Evolutionary conservation across 176 grass and related monocot genomes (phyloP).

Genomic region (Musa acuminata): DNA sequence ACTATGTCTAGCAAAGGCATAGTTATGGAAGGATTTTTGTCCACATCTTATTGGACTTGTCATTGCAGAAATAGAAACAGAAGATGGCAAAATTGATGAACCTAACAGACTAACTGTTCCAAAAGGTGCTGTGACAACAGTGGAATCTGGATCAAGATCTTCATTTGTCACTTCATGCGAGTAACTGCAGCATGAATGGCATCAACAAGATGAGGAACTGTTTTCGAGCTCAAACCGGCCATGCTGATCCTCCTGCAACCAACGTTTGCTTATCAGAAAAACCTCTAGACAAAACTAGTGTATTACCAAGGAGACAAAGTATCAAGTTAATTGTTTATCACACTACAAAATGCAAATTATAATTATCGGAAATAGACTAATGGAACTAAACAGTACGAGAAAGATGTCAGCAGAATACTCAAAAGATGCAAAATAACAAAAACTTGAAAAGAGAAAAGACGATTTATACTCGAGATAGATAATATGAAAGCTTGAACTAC

Average conservation of each 20-base stretch:
- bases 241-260: conserved; percentile 95
- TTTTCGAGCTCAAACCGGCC: conserved; percentile 68
- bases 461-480: no score
- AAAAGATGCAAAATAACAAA: no score
- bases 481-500: background rate
- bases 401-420: background rate
- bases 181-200: conserved; percentile 79
- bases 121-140: background rate
- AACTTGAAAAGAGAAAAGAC: no score
- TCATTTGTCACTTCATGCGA: background rate
- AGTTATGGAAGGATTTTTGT: no score
- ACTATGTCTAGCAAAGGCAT: no score
- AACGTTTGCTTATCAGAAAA: conserved; percentile 5
- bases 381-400: background rate
- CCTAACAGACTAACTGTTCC: background rate
- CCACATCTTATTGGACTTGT: no score
- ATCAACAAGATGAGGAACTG: conserved; percentile 62
- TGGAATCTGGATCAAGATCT: background rate
- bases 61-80: background rate
- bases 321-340: no score
- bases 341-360: no score
- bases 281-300: background rate
- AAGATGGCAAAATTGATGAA: background rate
- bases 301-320: no score
- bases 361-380: no score